Base-by-base conservation (phyloP, 495 filamentous ascomycete genomes). In the Penicillium verhagenii region DNA sequence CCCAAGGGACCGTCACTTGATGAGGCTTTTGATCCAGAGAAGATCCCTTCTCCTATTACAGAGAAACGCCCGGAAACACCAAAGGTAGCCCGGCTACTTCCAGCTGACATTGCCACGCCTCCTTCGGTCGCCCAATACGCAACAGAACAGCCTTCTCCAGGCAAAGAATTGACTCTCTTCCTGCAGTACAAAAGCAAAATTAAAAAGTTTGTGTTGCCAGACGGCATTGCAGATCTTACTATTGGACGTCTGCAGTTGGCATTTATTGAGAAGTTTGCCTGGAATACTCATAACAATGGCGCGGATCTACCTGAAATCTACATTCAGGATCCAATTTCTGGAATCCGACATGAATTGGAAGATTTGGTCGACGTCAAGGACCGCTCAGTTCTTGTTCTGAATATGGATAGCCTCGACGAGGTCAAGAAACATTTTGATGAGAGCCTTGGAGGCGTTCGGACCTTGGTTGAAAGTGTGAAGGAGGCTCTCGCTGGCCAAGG, bases 251-350 rank as follows among this genome's bases (percentile, higher is more conserved):
- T 98, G 52, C 94, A 97, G 64, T 80, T 97, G 28, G 92, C 93
- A n/a, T 98, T 98, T 68, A 98, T 98, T 60, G 95, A 97, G 58
- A 97, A 97, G 62, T 98, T 98, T 63, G 91, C 92, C 6, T 98
- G 96, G 91, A 97, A 94, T 60, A 96, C 92, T 1, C 93, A 96
- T 58, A 89, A 86, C 61, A 93, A 97, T 65, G 94, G 95, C 20
- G 85, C 84, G 11, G 94, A 98, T 63, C 76, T 98, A 25, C 94
- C 94, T 0, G 94, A 97, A 61, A 96, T 98, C 25, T 96, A 97
- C 69, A 92, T 98, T 35, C 95, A 98, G 70, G 94, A 98, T 68
- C 85, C 93, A 6, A 80, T 96, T 10, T 96, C 92, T 8, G 95
- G 94, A 4, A 89, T 97, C 21, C 89, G 94, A 19, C 91, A 99